A percentile compares a stretch with the other conserved stretches of the same genome.
These are phyloP conservation scores for Ensete glaucum DNA, from an alignment of 176 grass and related monocot genomes.

Conservation along the genomic window DNA sequence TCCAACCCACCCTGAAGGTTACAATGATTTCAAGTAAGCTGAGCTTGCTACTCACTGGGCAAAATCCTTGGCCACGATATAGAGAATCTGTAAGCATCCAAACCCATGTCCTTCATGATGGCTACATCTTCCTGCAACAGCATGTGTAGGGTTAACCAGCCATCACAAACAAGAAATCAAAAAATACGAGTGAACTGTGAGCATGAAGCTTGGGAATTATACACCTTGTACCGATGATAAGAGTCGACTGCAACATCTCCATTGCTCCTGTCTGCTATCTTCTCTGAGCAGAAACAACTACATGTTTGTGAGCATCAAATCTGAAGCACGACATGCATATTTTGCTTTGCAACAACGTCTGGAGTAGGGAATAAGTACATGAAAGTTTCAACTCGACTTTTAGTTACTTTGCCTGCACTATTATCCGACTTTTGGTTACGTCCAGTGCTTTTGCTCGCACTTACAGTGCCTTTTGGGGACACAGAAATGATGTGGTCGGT, in stretches of 20 bases:
- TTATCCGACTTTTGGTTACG: background rate
- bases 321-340: background rate
- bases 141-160: background rate
- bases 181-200: slow-evolving; percentile 5
- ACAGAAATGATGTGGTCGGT: no score
- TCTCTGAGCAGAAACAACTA: slow-evolving; percentile 28
- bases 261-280: slow-evolving; percentile 56
- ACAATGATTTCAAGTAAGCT: background rate
- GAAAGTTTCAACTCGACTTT: no score
- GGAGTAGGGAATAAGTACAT: no score
- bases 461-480: background rate
- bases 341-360: no score
- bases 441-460: background rate
- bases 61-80: slow-evolving; percentile 83
- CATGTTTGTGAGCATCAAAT: background rate
- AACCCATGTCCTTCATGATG: slow-evolving; percentile 64
- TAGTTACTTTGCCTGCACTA: background rate
- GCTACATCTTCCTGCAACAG: slow-evolving; percentile 52
- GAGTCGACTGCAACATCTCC: slow-evolving; percentile 69
- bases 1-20: background rate
- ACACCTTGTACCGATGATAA: slow-evolving; percentile 70
- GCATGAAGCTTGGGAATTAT: background rate
- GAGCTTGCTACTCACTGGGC: slow-evolving; percentile 46
- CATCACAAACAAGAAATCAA: slow-evolving; percentile 9
- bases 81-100: slow-evolving; percentile 76